Percentiles rank a stretch among this genome's conserved stretches.
Conservation (phyloP, 108 stramenopile genomes). For the Stephanodiscus triporus region DNA sequence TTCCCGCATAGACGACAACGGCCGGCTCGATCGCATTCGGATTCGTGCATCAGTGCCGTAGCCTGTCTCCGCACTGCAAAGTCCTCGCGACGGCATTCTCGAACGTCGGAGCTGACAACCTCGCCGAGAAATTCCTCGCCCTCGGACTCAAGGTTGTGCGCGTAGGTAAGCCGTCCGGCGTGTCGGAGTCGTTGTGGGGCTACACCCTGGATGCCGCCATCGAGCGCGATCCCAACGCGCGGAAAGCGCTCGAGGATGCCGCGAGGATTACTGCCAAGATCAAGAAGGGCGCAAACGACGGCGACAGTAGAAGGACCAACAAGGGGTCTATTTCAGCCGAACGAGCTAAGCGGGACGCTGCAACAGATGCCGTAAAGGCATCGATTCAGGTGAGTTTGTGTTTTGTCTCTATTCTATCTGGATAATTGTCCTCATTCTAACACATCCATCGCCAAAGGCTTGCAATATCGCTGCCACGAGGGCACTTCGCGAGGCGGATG, state of each 20-base stretch:
- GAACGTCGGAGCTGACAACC: constrained; percentile 90
- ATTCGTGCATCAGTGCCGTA: constrained; percentile 83
- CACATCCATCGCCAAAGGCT: constrained; percentile 20
- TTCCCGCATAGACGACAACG: constrained; percentile 70
- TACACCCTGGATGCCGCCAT: constrained; percentile 83
- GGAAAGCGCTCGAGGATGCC: constrained; percentile 73
- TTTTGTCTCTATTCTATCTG: background rate
- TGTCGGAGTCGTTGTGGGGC: constrained; percentile 73
- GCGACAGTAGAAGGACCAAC: constrained; percentile 30
- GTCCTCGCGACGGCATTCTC: constrained; percentile 86
- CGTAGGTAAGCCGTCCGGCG: constrained; percentile 81
- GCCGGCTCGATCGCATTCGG: constrained; percentile 84
- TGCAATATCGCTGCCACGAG: constrained; percentile 81
- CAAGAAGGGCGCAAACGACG: constrained; percentile 35
- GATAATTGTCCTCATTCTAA: background rate
- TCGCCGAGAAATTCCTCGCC: constrained; percentile 66
- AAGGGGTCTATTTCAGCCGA: constrained; percentile 53
- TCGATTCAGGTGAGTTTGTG: constrained; percentile 57
- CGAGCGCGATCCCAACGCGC: constrained; percentile 69
- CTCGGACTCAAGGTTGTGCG: constrained; percentile 87
- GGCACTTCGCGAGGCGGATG: constrained; percentile 95
- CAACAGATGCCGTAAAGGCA: constrained; percentile 81
- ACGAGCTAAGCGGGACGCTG: constrained; percentile 65
- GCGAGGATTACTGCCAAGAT: constrained; percentile 67
- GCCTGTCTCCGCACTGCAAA: constrained; percentile 67